Conservation (phyloP, 108 stramenopile species). For the Cyclotella kingstonii region DNA sequence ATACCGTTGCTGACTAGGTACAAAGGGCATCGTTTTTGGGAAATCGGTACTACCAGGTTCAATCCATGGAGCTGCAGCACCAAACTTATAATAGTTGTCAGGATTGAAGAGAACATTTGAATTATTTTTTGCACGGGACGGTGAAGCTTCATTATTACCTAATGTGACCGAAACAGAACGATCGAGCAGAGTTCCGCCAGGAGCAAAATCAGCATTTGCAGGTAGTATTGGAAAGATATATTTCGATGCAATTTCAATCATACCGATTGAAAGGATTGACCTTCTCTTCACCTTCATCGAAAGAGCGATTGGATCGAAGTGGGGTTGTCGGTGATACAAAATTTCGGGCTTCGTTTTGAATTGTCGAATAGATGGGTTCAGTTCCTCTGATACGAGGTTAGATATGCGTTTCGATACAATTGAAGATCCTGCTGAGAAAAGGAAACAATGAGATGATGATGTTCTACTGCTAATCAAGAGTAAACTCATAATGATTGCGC, state of each 20-base stretch:
- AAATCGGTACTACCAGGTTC: constrained; percentile 58
- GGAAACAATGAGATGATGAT: too few species aligned
- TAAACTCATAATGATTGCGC: too few species aligned
- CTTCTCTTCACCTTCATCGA: constrained; percentile 7
- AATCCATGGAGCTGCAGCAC: constrained; percentile 66
- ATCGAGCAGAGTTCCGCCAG: constrained; percentile 79
- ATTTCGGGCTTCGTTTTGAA: background rate
- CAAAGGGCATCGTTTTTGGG: constrained; percentile 78
- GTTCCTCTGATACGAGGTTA: too few species aligned
- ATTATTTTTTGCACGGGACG: constrained; percentile 59
- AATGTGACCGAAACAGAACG: constrained; percentile 57
- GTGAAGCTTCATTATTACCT: constrained; percentile 65
- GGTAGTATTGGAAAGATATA: constrained; percentile 12
- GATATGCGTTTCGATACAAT: background rate
- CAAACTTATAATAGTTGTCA: constrained; percentile 84
- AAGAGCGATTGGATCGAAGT: background rate
- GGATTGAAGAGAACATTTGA: constrained; percentile 75
- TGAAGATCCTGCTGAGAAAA: too few species aligned
- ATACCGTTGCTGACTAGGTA: constrained; percentile 65
- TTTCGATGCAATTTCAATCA: constrained; percentile 1
- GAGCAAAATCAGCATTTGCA: constrained; percentile 57
- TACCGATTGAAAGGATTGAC: constrained; percentile 28
- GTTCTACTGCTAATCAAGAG: too few species aligned
- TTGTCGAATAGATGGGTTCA: constrained; percentile 6
- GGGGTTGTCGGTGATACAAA: background rate